These are phyloP conservation scores for Candida anglica DNA, from an alignment of 805 yeast species.

Conservation along the genomic window DNA sequence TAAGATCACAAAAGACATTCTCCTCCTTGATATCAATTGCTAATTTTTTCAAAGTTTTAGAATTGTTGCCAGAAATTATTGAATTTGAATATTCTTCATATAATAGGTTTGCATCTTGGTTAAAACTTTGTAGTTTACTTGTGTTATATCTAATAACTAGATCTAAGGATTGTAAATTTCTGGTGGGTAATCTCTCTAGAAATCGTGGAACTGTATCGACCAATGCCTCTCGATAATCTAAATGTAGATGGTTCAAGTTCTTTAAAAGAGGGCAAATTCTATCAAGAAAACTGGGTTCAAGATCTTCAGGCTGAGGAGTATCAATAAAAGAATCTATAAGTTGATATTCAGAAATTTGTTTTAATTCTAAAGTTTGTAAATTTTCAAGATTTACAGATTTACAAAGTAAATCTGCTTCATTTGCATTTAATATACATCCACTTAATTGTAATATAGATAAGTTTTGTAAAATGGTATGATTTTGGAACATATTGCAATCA, in stretches of 20 bases:
- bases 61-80: constrained; percentile 8
- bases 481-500: neutral
- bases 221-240: constrained; percentile 40
- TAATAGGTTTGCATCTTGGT: constrained; percentile 7
- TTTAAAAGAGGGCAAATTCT: constrained; percentile 19
- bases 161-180: constrained; percentile 31
- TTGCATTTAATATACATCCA: constrained; percentile 15
- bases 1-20: constrained; percentile 24
- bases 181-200: constrained; percentile 13
- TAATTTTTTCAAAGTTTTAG: constrained; percentile 21
- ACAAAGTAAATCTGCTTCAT: constrained; percentile 16
- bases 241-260: constrained; percentile 20
- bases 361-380: constrained; percentile 25
- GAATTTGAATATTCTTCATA: constrained; percentile 14
- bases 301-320: too few species aligned
- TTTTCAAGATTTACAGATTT: constrained; percentile 14
- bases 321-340: constrained; percentile 4
- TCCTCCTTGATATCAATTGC: constrained; percentile 41
- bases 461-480: too few species aligned
- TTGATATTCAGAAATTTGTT: constrained; percentile 34
- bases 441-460: too few species aligned
- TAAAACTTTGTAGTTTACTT: constrained; percentile 12
- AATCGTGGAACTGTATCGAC: constrained; percentile 39
- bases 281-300: constrained; percentile 19
- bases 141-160: constrained; percentile 38